Conservation (phyloP, 208 protist species). For the Trypanosoma mega region DNA sequence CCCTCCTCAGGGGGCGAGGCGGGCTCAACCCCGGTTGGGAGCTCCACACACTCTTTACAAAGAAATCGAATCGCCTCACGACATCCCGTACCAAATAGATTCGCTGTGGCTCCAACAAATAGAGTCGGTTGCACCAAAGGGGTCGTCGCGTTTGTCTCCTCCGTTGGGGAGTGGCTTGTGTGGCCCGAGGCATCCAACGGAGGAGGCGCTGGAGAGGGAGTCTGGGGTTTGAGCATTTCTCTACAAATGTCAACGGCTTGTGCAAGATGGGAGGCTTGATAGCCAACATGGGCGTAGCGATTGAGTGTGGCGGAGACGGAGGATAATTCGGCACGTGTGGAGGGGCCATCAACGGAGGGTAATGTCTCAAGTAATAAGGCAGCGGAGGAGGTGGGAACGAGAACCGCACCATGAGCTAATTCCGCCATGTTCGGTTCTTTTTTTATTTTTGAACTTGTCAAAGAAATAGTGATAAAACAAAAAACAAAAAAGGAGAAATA, state of each 20-base stretch:
- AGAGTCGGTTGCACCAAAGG: constrained; percentile 47
- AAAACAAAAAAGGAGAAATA: too few relatives aligned
- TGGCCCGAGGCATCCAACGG: neutral
- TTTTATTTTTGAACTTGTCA: too few relatives aligned
- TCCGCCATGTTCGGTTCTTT: too few relatives aligned
- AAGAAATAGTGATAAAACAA: too few relatives aligned
- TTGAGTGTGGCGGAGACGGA: constrained; percentile 26
- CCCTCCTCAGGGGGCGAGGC: constrained; percentile 21
- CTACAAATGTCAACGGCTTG: constrained; percentile 45
- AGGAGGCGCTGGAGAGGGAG: constrained; percentile 31
- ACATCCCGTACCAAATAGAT: constrained; percentile 82
- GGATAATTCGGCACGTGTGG: constrained; percentile 26
- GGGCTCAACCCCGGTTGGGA: constrained; percentile 20
- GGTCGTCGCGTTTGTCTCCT: neutral
- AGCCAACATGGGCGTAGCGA: constrained; percentile 56
- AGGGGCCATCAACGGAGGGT: constrained; percentile 39
- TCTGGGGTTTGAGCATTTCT: constrained; percentile 53
- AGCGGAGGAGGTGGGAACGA: too few relatives aligned
- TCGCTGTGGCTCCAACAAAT: constrained; percentile 76
- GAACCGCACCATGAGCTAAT: too few relatives aligned
- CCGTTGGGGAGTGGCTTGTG: neutral
- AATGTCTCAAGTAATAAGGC: neutral
- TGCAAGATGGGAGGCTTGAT: constrained; percentile 75
- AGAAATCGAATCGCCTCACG: constrained; percentile 80
- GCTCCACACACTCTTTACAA: constrained; percentile 57